These are phyloP conservation scores for Aurantiochytrium sp. DNA, from an alignment of 108 stramenopile genomes.

Conservation along the genomic window DNA sequence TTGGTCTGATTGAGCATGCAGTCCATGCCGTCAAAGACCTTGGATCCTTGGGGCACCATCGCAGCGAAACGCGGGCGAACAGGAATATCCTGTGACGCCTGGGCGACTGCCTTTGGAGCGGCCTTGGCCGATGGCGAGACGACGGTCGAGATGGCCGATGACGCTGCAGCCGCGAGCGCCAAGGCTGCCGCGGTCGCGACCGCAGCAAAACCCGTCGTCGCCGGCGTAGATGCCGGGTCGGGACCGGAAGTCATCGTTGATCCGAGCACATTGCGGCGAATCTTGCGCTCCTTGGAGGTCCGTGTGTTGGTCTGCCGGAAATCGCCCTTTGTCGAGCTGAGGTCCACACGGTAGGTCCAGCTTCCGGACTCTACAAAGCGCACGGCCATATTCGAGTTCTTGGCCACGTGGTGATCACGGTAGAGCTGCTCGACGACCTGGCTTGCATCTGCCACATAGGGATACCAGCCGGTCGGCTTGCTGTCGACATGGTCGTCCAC, in stretches of 20 bases:
- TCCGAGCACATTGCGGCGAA: neutral
- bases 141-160: too few relatives aligned
- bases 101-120: too few relatives aligned
- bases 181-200: too few relatives aligned
- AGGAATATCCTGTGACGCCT: neutral
- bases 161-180: too few relatives aligned
- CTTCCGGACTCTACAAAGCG: conserved; percentile 34
- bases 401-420: conserved; percentile 17
- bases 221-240: too few relatives aligned
- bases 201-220: too few relatives aligned
- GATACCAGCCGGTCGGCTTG: conserved; percentile 50
- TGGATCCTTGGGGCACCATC: neutral
- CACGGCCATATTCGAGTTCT: conserved; percentile 19
- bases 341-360: conserved; percentile 36
- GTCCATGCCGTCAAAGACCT: conserved; percentile 19
- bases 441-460: conserved; percentile 28
- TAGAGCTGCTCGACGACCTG: conserved; percentile 32
- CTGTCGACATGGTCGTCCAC: conserved; percentile 42
- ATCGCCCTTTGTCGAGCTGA: conserved; percentile 32
- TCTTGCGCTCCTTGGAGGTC: conserved; percentile 19
- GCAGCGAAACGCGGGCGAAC: neutral
- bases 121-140: too few relatives aligned
- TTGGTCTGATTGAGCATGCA: conserved; percentile 50
- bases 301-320: conserved; percentile 18
- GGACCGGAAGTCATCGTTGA: too few relatives aligned